phyloP scores from a whole-genome alignment of 2,329 filamentous ascomycete genomes.

The Diaporthe longicolla region DNA sequence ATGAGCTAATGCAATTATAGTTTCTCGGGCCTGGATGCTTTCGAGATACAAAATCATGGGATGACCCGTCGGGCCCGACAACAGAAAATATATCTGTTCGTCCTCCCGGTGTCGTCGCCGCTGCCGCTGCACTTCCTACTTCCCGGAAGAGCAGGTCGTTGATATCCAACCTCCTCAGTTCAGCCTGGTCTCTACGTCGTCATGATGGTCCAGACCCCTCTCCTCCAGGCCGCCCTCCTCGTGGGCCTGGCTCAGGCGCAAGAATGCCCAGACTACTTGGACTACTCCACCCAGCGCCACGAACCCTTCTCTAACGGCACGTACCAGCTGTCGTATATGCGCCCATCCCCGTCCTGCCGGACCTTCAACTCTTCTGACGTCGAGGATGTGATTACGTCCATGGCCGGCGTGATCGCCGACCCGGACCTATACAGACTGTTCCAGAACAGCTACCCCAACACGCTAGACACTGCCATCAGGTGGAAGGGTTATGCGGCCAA shows the following conservation, averaged over 20 bases:
- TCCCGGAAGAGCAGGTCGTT: constrained; percentile 1
- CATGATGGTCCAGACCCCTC: constrained; percentile 19
- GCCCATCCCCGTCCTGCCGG: constrained; percentile 81
- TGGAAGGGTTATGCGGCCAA: constrained; percentile 75
- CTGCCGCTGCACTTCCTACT: not conserved
- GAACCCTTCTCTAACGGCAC: constrained; percentile 82
- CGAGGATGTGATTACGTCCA: constrained; percentile 79
- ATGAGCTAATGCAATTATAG: constrained; percentile 24
- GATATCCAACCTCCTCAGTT: not conserved
- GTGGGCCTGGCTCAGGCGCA: constrained; percentile 19
- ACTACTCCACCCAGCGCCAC: constrained; percentile 72
- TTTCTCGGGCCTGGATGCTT: not conserved
- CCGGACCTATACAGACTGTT: constrained; percentile 82
- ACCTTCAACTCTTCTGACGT: constrained; percentile 85
- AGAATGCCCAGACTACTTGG: constrained; percentile 75
- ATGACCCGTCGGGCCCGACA: not conserved
- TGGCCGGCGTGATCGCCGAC: constrained; percentile 80
- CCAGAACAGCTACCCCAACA: constrained; percentile 81
- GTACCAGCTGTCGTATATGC: constrained; percentile 83
- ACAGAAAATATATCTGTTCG: not conserved
- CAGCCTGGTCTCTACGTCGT: not conserved
- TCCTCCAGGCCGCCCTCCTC: constrained; percentile 28
- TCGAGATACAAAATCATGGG: constrained; percentile 9
- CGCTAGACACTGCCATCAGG: constrained; percentile 79
- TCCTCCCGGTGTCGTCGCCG: not conserved